A percentile compares a stretch with the other conserved stretches of the same genome.
phyloP scores from a whole-genome alignment of 2,329 filamentous ascomycete genomes.

The Hymenoscyphus fructigenus region DNA sequence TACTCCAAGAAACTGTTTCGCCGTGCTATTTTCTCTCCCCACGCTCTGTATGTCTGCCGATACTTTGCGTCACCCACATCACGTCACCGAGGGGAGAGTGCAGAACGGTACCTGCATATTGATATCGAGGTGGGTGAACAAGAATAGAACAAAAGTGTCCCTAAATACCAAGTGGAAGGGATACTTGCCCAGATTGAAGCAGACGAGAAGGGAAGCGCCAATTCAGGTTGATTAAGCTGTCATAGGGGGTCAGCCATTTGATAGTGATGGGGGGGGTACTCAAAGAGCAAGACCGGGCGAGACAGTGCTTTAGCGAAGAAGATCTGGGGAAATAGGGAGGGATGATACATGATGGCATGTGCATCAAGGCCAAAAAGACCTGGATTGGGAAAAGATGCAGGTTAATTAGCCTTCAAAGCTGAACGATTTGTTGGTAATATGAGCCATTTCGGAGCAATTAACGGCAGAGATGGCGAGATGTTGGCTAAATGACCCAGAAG shows the following conservation, averaged over 20 bases:
- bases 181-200: neutral
- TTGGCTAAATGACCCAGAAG: constrained; percentile 26
- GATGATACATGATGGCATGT: neutral
- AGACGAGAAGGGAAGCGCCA: neutral
- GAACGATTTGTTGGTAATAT: constrained; percentile 19
- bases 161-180: neutral
- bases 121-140: neutral
- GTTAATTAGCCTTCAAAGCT: constrained; percentile 17
- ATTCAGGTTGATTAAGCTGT: neutral
- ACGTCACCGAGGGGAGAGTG: neutral
- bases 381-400: constrained; percentile 11
- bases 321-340: constrained; percentile 13
- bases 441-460: constrained; percentile 20
- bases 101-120: constrained; percentile 6
- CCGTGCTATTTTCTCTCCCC: neutral
- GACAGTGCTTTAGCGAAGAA: neutral
- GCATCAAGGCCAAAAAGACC: constrained; percentile 5
- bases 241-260: neutral
- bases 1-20: neutral
- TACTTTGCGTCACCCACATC: constrained; percentile 2
- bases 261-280: neutral
- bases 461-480: constrained; percentile 10
- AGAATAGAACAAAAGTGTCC: constrained; percentile 7
- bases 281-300: neutral
- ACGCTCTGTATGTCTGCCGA: neutral